Conservation (phyloP, 1,139 yeast species). For the Yamadazyma spencermartinsiae region DNA sequence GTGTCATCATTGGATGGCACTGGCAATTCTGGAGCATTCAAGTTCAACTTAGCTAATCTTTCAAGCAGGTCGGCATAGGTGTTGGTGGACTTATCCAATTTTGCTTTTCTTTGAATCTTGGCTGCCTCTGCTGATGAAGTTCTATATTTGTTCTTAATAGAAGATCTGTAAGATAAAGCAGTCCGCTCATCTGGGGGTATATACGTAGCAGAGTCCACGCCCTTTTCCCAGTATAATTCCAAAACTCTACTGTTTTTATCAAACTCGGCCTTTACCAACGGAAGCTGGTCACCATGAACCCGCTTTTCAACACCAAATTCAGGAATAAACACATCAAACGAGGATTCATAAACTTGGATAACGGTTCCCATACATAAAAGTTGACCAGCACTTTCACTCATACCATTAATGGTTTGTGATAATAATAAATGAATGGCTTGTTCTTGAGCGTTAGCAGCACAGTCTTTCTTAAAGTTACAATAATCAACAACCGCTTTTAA, state of each 20-base stretch:
- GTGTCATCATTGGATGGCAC: conserved; percentile 29
- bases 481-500: conserved; percentile 84
- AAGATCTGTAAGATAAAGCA: conserved; percentile 71
- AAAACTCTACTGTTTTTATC: conserved; percentile 66
- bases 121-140: conserved; percentile 75
- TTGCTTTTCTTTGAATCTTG: conserved; percentile 38
- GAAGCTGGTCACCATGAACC: conserved; percentile 96
- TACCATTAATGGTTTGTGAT: conserved; percentile 80
- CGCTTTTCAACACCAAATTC: conserved; percentile 96
- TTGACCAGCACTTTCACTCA: conserved; percentile 78
- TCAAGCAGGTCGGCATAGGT: conserved; percentile 42
- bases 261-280: conserved; percentile 88
- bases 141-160: conserved; percentile 77
- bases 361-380: conserved; percentile 83
- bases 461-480: conserved; percentile 93
- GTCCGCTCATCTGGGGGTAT: conserved; percentile 86
- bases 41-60: conserved; percentile 50
- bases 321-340: conserved; percentile 92
- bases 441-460: conserved; percentile 90
- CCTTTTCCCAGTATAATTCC: conserved; percentile 90
- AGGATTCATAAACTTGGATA: conserved; percentile 90
- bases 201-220: conserved; percentile 87
- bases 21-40: conserved; percentile 52
- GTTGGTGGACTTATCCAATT: conserved; percentile 18
- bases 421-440: conserved; percentile 87